These are phyloP conservation scores for Cercospora brassicicola DNA, from an alignment of 2,329 filamentous ascomycete species.

Conservation along the genomic window DNA sequence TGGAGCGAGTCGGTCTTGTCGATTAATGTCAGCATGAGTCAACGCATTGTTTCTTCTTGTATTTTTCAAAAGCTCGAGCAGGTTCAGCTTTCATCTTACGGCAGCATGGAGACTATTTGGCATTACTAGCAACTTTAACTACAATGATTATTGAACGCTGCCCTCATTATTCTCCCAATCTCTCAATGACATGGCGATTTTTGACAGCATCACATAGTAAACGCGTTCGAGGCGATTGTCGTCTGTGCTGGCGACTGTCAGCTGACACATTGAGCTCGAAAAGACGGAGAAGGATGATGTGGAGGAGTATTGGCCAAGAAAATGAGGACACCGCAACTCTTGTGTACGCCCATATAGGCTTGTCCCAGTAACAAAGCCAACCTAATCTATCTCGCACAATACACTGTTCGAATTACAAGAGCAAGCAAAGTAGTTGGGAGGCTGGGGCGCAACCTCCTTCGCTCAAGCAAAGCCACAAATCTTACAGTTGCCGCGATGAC, in stretches of 20 bases:
- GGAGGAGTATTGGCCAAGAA: background rate
- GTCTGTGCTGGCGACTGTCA: background rate
- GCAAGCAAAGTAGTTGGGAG: background rate
- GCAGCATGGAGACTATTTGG: background rate
- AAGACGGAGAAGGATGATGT: background rate
- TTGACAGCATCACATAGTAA: background rate
- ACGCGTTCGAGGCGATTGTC: background rate
- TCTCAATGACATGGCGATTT: background rate
- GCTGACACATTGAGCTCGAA: background rate
- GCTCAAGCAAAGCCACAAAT: background rate
- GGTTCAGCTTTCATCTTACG: background rate
- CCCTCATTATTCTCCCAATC: background rate
- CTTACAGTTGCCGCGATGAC: background rate
- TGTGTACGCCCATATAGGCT: background rate
- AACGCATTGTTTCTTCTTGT: background rate
- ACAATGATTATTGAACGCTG: background rate
- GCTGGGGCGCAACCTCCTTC: background rate
- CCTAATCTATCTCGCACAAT: background rate
- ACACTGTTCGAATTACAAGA: background rate
- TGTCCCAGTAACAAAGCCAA: background rate
- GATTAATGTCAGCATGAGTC: background rate
- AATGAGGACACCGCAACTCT: background rate
- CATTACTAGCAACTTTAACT: background rate
- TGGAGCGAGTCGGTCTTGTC: background rate
- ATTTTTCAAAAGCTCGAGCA: background rate